Conservation (phyloP, 1,139 yeast species). For the Lodderomyces jiufengensis region DNA sequence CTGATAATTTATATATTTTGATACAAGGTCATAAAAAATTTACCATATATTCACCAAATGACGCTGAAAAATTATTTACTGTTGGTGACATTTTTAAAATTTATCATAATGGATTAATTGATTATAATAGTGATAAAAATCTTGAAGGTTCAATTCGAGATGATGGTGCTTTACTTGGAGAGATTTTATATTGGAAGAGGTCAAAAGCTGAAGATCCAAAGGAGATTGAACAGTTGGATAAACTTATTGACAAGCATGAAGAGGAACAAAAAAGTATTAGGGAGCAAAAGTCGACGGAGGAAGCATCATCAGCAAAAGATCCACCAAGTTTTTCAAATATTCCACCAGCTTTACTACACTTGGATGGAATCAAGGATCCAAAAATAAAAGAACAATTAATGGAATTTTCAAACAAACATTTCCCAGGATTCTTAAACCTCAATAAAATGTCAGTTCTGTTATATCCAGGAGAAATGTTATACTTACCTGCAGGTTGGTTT, state of each 20-base stretch:
- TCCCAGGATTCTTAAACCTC: constrained; percentile 47
- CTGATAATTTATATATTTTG: constrained; percentile 66
- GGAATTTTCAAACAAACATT: constrained; percentile 27
- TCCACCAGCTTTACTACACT: constrained; percentile 60
- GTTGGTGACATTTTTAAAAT: constrained; percentile 53
- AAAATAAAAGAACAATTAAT: constrained; percentile 22
- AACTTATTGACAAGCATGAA: constrained; percentile 4
- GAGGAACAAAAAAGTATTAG: background rate
- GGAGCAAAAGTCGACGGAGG: constrained; percentile 3
- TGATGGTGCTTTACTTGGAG: constrained; percentile 58
- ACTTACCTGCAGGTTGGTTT: constrained; percentile 76
- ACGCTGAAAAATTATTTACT: constrained; percentile 54
- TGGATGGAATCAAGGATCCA: constrained; percentile 44
- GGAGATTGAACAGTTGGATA: constrained; percentile 12
- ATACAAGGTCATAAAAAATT: constrained; percentile 61
- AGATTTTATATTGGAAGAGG: constrained; percentile 36
- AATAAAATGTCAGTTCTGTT: constrained; percentile 45
- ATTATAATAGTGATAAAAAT: constrained; percentile 42
- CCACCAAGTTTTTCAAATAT: constrained; percentile 68
- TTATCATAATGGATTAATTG: constrained; percentile 61
- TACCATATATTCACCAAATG: constrained; percentile 60
- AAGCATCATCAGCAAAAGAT: constrained; percentile 26
- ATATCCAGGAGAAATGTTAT: constrained; percentile 61
- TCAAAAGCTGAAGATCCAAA: constrained; percentile 9
- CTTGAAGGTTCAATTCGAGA: constrained; percentile 38